Conservation (phyloP, 2,329 filamentous ascomycete species). For the Alternaria brassicicola region DNA sequence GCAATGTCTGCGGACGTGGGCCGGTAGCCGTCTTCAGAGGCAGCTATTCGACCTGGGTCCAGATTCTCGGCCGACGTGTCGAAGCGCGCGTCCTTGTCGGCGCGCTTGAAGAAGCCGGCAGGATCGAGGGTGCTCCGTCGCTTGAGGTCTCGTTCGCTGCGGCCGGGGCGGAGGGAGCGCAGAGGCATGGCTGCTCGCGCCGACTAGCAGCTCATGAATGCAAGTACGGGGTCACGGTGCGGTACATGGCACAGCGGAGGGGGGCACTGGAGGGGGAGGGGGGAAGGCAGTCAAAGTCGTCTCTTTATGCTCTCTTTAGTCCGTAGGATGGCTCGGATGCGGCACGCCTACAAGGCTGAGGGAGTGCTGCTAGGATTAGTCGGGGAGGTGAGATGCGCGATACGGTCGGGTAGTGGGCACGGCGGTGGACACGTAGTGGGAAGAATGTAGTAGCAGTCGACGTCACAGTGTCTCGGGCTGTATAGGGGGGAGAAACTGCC, state of each 20-base stretch:
- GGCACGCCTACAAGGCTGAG: conserved; percentile 23
- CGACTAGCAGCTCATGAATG: conserved; percentile 45
- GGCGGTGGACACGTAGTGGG: conserved; percentile 2
- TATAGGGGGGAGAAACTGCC: conserved; percentile 5
- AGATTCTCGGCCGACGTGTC: conserved; percentile 37
- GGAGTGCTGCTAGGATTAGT: conserved; percentile 18
- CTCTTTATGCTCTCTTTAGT: background rate
- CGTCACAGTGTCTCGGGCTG: conserved; percentile 4
- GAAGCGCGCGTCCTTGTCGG: conserved; percentile 34
- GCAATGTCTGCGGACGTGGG: conserved; percentile 34
- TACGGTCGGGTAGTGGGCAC: conserved; percentile 1
- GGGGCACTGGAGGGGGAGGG: conserved; percentile 3
- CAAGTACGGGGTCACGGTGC: conserved; percentile 32
- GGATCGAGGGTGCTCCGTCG: conserved; percentile 54
- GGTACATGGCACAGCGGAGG: conserved; percentile 43
- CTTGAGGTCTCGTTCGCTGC: conserved; percentile 51
- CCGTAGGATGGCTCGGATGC: conserved; percentile 15
- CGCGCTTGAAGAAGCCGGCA: conserved; percentile 44
- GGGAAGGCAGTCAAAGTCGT: conserved; percentile 7
- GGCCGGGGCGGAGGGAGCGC: conserved; percentile 46
- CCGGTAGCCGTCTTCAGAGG: conserved; percentile 45
- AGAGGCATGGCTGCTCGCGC: conserved; percentile 49
- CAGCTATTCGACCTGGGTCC: conserved; percentile 32
- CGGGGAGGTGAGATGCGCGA: conserved; percentile 14
- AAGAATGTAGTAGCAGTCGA: background rate